phyloP scores from a whole-genome alignment of 805 yeast genomes.

The Nakazawaea wickerhamii region DNA sequence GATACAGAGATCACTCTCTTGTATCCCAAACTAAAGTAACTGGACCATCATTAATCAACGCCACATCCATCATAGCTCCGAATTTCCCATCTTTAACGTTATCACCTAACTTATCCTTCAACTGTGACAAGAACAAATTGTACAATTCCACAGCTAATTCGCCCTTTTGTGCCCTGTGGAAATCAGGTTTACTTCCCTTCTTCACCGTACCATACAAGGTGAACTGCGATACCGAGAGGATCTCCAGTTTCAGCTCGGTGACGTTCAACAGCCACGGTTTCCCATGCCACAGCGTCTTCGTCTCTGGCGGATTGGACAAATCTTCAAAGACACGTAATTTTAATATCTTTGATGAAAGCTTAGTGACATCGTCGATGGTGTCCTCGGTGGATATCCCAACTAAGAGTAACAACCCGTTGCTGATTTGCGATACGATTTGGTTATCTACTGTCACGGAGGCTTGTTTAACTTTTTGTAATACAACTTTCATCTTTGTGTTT shows the following conservation, averaged over 20 bases:
- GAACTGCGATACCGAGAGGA: slow-evolving; percentile 88
- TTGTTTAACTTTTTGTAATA: slow-evolving; percentile 80
- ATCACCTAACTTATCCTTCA: slow-evolving; percentile 51
- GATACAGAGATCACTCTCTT: slow-evolving; percentile 29
- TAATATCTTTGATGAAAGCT: slow-evolving; percentile 61
- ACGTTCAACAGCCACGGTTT: slow-evolving; percentile 74
- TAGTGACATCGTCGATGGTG: slow-evolving; percentile 65
- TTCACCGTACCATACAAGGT: slow-evolving; percentile 80
- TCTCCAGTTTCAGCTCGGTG: slow-evolving; percentile 61
- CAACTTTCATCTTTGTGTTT: slow-evolving; percentile 67
- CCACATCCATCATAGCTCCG: slow-evolving; percentile 98
- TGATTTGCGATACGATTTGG: slow-evolving; percentile 66
- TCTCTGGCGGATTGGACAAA: slow-evolving; percentile 23
- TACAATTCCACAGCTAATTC: slow-evolving; percentile 44
- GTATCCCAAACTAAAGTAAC: slow-evolving; percentile 83
- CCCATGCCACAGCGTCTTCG: slow-evolving; percentile 49
- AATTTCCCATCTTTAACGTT: slow-evolving; percentile 84
- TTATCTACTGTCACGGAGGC: slow-evolving; percentile 87
- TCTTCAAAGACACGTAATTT: slow-evolving; percentile 72
- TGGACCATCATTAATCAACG: slow-evolving; percentile 87
- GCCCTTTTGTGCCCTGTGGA: slow-evolving; percentile 89
- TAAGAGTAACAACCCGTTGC: slow-evolving; percentile 68
- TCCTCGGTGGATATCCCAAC: slow-evolving; percentile 84
- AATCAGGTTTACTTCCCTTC: slow-evolving; percentile 94
- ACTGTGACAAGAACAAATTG: slow-evolving; percentile 41